Base-by-base conservation (phyloP, 2,329 filamentous ascomycete genomes). In the Pseudonectria buxi region DNA sequence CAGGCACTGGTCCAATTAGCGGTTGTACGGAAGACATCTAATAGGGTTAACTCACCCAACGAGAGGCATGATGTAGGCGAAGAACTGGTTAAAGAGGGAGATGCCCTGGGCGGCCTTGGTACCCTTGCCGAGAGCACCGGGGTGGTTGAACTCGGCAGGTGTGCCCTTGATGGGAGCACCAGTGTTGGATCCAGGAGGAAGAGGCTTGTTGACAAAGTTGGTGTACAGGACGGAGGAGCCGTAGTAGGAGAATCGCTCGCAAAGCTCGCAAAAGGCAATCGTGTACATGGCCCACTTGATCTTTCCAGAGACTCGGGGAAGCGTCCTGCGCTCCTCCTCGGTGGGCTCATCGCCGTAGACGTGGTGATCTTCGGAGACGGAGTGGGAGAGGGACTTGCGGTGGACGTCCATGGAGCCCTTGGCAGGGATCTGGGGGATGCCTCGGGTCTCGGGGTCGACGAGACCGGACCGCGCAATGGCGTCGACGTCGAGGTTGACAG, bases 201-300 rank as follows among this genome's bases (percentile, higher is more conserved):
- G 60, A 24, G 65, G 62, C 33, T 71, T 65, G 46, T 75, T 72
- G 50, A 81, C 71, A 51, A 77, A 82, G 60, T 81, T 81, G 55
- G 75, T 76, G 74, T 81, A 84, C 22, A 85, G 67, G 24, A 80
- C 71, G 28, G 76, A 72, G 4, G 78, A 80, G 36, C 83, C 83
- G 53, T 87, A 86, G 72, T 86, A 88, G 11, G 78, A 82, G 62
- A 85, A 86, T 32, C 83, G 78, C 63, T 88, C 83, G 63, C 79
- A 84, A 37, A 86, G 64, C 61, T 88, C 83, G 40, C 83, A 76
- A 43, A 86, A 78, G 31, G 80, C 81, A 40, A 88, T 75, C 16
- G 77, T 79, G 62, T 78, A 87, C 39, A 81, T 73, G 36, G 70
- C 64, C 71, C 72, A 78, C 32, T 78, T 77, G 41, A 87, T 74